phyloP scores from a whole-genome alignment of 225 moss, liverwort and hornwort species.

The Pleurozium schreberi region DNA sequence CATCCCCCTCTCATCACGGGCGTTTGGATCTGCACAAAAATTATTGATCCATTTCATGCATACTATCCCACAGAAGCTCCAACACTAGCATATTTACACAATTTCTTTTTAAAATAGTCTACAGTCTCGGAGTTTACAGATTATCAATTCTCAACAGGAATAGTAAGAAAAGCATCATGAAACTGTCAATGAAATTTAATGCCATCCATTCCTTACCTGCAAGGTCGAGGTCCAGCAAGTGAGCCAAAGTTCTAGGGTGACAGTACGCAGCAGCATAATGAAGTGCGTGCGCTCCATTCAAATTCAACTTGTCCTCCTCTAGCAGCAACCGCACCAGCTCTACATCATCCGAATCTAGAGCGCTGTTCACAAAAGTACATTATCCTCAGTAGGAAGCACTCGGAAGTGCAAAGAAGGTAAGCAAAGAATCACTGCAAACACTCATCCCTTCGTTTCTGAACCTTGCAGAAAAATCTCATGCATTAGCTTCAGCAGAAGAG shows the following conservation, averaged over 20 bases:
- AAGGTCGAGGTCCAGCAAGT: conserved; percentile 61
- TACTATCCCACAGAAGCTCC: neutral
- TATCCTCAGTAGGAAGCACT: neutral
- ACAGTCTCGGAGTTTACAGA: neutral
- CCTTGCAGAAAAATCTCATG: neutral
- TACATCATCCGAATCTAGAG: conserved; percentile 83
- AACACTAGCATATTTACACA: neutral
- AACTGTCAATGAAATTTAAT: neutral
- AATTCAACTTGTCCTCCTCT: conserved; percentile 48
- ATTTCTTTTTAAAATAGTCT: neutral
- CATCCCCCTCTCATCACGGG: too few relatives aligned
- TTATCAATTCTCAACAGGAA: neutral
- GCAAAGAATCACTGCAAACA: neutral
- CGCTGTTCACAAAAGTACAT: conserved; percentile 31
- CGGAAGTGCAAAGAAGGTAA: neutral
- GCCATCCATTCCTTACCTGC: conserved; percentile 24
- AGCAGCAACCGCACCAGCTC: conserved; percentile 72
- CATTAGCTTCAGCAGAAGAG: neutral
- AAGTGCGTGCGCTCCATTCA: conserved; percentile 66
- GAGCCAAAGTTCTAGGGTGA: conserved; percentile 69
- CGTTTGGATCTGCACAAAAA: too few relatives aligned
- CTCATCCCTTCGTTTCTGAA: neutral
- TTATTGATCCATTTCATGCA: too few relatives aligned
- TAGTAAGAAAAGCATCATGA: neutral
- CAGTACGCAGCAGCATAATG: conserved; percentile 88